Conservation (phyloP, 2,329 filamentous ascomycete genomes). For the Gaeumannomyces tritici region DNA sequence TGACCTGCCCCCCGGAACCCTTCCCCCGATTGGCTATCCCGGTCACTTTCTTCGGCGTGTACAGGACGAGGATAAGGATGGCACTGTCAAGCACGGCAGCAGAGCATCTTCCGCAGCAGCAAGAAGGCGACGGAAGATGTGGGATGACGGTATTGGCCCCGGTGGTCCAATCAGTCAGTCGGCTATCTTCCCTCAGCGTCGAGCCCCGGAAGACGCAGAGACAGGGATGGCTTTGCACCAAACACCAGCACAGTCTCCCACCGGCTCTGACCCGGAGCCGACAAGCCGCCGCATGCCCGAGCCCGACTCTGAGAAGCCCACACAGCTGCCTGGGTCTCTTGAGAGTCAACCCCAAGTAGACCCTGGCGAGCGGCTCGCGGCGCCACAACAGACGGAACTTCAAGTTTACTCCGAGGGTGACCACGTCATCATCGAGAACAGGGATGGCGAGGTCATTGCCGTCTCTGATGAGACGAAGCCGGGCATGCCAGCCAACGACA, state of each 20-base stretch:
- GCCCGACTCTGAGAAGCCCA: background rate
- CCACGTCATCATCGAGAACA: conserved; percentile 72
- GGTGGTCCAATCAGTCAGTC: conserved; percentile 86
- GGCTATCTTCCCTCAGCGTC: conserved; percentile 65
- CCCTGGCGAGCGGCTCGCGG: background rate
- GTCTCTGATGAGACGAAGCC: conserved; percentile 24
- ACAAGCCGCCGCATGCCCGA: conserved; percentile 3
- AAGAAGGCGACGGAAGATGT: conserved; percentile 57
- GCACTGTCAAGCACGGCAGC: conserved; percentile 39
- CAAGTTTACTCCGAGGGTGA: conserved; percentile 76
- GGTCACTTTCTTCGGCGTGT: conserved; percentile 75
- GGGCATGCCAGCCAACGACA: conserved; percentile 18
- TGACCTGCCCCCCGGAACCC: conserved; percentile 55
- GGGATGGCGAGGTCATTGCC: conserved; percentile 76
- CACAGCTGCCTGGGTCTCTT: background rate
- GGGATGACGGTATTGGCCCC: conserved; percentile 62
- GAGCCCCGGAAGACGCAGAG: background rate
- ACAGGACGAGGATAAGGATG: conserved; percentile 58
- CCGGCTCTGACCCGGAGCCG: background rate
- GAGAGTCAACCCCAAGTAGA: background rate
- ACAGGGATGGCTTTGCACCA: background rate
- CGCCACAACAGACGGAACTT: conserved; percentile 20
- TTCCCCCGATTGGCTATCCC: conserved; percentile 63
- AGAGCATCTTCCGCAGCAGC: conserved; percentile 50
- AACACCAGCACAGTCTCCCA: conserved; percentile 4